Evolutionary conservation across 768 basidiomycete species (phyloP).

Genomic region (Ramaria rubella): DNA sequence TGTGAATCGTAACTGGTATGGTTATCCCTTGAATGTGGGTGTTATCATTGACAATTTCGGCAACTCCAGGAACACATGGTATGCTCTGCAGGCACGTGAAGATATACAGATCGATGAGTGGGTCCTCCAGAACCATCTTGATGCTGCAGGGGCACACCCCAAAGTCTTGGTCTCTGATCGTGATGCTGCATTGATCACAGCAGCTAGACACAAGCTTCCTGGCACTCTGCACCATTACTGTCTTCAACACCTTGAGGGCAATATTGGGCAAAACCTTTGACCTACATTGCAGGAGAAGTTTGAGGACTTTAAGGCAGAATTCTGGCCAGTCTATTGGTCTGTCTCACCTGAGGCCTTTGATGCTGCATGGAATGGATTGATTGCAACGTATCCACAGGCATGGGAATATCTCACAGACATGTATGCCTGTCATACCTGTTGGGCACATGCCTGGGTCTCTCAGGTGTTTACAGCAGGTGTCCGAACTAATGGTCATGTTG

Average conservation of each 20-base stretch:
- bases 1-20: constrained; percentile 1
- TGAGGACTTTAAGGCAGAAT: constrained; percentile 14
- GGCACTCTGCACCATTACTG: constrained; percentile 24
- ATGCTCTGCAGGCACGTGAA: constrained; percentile 22
- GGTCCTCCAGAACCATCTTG: constrained; percentile 22
- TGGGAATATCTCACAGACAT: constrained; percentile 22
- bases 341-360: no score
- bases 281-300: constrained; percentile 1
- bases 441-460: constrained; percentile 28
- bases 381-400: constrained; percentile 13
- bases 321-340: no score
- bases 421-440: no score
- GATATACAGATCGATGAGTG: constrained; percentile 19
- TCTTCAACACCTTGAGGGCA: constrained; percentile 26
- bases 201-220: constrained; percentile 17
- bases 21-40: neutral
- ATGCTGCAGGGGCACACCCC: constrained; percentile 12
- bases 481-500: no score
- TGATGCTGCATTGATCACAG: constrained; percentile 18
- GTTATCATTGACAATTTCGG: constrained; percentile 1
- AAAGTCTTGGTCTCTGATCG: constrained; percentile 22
- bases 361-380: neutral
- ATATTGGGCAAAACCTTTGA: constrained; percentile 20
- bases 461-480: constrained; percentile 26
- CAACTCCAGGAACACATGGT: constrained; percentile 14